phyloP scores from a whole-genome alignment of 2,329 filamentous ascomycete genomes.

The Botryotinia narcissicola region DNA sequence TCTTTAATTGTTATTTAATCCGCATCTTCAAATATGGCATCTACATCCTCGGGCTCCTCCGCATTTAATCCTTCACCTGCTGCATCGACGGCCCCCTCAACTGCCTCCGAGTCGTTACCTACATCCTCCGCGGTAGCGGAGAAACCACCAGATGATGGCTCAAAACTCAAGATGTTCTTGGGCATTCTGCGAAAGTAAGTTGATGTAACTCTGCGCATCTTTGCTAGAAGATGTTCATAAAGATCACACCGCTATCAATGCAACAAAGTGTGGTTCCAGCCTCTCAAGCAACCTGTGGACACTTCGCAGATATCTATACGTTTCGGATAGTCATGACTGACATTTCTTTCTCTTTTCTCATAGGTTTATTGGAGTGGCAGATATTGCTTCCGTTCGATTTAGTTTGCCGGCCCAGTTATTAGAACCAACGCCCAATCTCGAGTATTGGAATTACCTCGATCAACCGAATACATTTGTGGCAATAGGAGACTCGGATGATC shows the following conservation, averaged over 20 bases:
- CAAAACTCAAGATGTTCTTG: conserved; percentile 86
- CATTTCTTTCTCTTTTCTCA: neutral
- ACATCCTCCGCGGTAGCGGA: conserved; percentile 41
- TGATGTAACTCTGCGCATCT: neutral
- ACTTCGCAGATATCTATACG: neutral
- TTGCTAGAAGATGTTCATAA: neutral
- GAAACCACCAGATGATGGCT: conserved; percentile 71
- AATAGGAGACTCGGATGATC: conserved; percentile 85
- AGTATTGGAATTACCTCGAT: conserved; percentile 99
- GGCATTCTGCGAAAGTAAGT: conserved; percentile 83
- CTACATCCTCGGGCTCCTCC: conserved; percentile 33
- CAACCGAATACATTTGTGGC: conserved; percentile 83
- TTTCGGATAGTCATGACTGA: neutral
- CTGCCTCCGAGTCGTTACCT: conserved; percentile 30
- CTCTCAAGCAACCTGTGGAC: conserved; percentile 12
- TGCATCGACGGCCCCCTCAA: conserved; percentile 33
- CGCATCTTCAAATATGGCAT: conserved; percentile 31
- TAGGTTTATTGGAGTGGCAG: conserved; percentile 93
- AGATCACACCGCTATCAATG: conserved; percentile 24
- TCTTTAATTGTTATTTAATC: neutral
- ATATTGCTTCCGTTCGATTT: conserved; percentile 94
- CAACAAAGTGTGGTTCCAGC: conserved; percentile 13
- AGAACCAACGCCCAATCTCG: conserved; percentile 93
- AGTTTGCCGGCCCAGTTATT: conserved; percentile 92
- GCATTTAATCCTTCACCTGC: conserved; percentile 31